phyloP scores from a whole-genome alignment of 2,329 filamentous ascomycete species.

The Aspergillus luchuensis region DNA sequence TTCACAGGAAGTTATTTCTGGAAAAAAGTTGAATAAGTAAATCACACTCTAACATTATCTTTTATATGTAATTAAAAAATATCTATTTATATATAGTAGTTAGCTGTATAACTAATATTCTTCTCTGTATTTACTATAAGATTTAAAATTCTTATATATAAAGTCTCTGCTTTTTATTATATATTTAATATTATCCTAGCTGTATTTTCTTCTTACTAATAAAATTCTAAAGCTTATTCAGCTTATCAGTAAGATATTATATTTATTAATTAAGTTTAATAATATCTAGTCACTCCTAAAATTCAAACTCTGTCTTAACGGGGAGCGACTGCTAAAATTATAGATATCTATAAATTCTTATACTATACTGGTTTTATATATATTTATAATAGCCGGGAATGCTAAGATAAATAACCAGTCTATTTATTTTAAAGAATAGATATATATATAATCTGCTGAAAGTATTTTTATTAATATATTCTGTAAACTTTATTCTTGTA shows the following conservation, averaged over 20 bases:
- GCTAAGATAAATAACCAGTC: constrained; percentile 18
- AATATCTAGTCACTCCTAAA: constrained; percentile 10
- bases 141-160: neutral
- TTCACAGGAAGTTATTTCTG: constrained; percentile 9
- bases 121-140: constrained; percentile 1
- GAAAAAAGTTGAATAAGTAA: constrained; percentile 15
- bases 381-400: constrained; percentile 16
- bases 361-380: constrained; percentile 23
- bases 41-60: constrained; percentile 19
- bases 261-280: constrained; percentile 1
- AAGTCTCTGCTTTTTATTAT: neutral
- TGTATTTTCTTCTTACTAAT: neutral
- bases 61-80: constrained; percentile 16
- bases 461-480: constrained; percentile 2
- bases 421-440: constrained; percentile 19
- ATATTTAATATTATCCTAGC: constrained; percentile 1
- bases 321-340: constrained; percentile 18
- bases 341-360: constrained; percentile 18
- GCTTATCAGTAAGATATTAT: neutral
- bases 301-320: constrained; percentile 21
- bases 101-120: neutral
- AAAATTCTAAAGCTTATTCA: neutral
- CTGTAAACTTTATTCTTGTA: constrained; percentile 13
- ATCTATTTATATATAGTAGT: constrained; percentile 11
- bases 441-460: constrained; percentile 14